phyloP scores from a whole-genome alignment of 2,329 filamentous ascomycete species.

The Beauveria medogensis region DNA sequence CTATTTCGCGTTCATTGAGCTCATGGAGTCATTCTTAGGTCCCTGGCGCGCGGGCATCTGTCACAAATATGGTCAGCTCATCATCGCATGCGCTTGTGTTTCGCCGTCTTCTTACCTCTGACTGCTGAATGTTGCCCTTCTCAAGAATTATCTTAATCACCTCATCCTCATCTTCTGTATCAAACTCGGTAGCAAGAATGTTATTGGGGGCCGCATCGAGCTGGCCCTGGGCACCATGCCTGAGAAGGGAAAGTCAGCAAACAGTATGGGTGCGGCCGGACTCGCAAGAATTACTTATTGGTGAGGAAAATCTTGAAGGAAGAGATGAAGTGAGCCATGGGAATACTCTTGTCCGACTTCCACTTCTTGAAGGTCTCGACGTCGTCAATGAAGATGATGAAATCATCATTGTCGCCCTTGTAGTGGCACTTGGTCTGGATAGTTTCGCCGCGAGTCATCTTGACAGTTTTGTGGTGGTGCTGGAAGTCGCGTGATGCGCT shows the following conservation, averaged over 20 bases:
- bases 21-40: constrained; percentile 44
- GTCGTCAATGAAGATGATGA: constrained; percentile 52
- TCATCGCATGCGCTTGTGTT: constrained; percentile 8
- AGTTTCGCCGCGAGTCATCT: constrained; percentile 66
- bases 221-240: constrained; percentile 78
- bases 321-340: constrained; percentile 77
- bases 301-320: constrained; percentile 86
- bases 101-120: constrained; percentile 33
- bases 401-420: constrained; percentile 61
- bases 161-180: constrained; percentile 69
- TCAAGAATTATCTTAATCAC: constrained; percentile 75
- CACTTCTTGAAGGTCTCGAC: constrained; percentile 65
- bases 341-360: constrained; percentile 69
- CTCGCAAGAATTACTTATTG: constrained; percentile 62
- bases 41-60: constrained; percentile 47
- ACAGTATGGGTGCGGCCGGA: neutral
- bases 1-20: constrained; percentile 35
- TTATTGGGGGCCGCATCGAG: constrained; percentile 68
- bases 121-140: constrained; percentile 60
- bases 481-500: constrained; percentile 14
- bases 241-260: constrained; percentile 28
- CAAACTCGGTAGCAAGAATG: constrained; percentile 78
- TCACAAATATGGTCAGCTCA: neutral
- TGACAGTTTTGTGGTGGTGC: constrained; percentile 21
- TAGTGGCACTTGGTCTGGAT: constrained; percentile 72